Percentiles rank a stretch among this genome's conserved stretches.
Conservation (phyloP, 257 asterid genomes). For the Nicotiana noctiflora region DNA sequence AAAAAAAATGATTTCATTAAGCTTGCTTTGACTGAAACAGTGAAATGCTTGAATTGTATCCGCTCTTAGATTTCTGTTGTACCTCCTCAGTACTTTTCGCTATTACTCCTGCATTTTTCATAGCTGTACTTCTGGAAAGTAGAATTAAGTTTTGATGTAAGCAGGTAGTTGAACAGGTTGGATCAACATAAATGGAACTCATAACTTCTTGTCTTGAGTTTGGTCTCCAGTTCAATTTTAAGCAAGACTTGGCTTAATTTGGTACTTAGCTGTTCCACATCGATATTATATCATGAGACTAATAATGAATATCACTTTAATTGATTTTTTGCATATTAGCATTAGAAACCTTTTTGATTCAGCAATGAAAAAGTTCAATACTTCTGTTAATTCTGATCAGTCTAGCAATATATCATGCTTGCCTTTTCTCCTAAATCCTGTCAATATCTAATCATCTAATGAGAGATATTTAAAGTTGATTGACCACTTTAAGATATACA, state of each 20-base stretch:
- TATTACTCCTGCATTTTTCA: background rate
- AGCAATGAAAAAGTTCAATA: background rate
- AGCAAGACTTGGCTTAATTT: background rate
- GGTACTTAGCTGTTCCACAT: background rate
- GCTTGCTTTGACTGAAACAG: background rate
- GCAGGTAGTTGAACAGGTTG: background rate
- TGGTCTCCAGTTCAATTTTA: background rate
- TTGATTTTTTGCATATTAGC: background rate
- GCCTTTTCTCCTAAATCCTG: background rate
- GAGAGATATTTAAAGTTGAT: background rate
- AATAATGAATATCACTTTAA: background rate
- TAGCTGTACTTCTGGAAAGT: background rate
- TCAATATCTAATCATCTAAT: background rate
- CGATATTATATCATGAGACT: background rate
- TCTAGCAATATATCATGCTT: background rate
- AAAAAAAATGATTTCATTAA: background rate
- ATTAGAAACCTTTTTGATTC: background rate
- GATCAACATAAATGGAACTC: background rate
- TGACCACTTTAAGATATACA: background rate
- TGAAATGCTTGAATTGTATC: background rate
- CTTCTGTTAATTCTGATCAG: background rate
- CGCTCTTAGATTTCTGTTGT: background rate
- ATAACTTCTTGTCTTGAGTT: background rate
- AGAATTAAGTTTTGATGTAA: background rate
- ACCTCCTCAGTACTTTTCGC: background rate